Base-by-base conservation (phyloP, 1,284 basidiomycete species). In the Moesziomyces sp. region DNA sequence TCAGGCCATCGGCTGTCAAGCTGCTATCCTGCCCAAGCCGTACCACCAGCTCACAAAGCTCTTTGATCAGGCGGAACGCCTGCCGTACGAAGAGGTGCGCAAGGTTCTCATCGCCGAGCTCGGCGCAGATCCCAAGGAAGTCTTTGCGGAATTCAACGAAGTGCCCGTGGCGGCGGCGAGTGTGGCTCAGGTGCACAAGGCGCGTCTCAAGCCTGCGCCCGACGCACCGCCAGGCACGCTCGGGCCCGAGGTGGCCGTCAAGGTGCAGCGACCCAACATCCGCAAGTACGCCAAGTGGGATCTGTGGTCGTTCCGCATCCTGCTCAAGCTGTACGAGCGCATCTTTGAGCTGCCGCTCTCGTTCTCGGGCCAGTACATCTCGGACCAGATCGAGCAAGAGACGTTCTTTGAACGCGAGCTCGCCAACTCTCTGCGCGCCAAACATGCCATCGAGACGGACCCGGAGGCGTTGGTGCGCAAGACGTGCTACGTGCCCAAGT, bases 121-220 rank as follows among this genome's bases (percentile, higher is more conserved):
- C 5, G 76, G 78, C 10, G 68, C 52, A 1, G 73, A 66, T 13
- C 60, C 75, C 1, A 74, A 75, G 18, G 61, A 79, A 19, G 54
- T 76, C 14, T 81, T 79, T 46, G 60, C 68, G 16, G 54, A 65
- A 16, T 78, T 81, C 45, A 55, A 80, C 52, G 45, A 74, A 43
- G 35, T 49, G 1, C 79, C 79, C 13, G 61, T 81, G 14, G 79
- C 77, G 16, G 76, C 78, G 13, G 79, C 79, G 1, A 77, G 74
- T 46, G 71, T 81, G 2, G 79, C 79, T 0, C 79, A 81, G 55
- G 79, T 81, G n/a, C 80, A 81, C 55, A 61, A 61, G 44, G 77
- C 76, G 2, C 49, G 66, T 6, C 56, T 78, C 35, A 74, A 76
- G 49, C 62, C 62, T 3, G 16, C 52, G 10, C 44, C 47, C 3